These are phyloP conservation scores for Monosporascus sp. DNA, from an alignment of 2,329 filamentous ascomycete species.

Conservation along the genomic window DNA sequence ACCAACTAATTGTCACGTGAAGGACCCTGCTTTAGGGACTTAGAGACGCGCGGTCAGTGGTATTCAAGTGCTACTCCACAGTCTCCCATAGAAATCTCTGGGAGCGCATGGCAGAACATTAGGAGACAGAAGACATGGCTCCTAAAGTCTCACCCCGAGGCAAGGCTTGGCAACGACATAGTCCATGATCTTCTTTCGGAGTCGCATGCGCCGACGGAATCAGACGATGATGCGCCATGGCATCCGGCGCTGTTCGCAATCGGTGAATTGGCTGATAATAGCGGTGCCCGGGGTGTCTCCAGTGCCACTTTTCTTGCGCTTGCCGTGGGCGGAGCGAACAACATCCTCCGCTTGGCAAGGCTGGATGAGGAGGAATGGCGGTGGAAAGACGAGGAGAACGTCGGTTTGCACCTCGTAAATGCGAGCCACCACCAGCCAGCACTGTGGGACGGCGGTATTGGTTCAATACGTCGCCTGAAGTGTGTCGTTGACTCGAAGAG, in stretches of 20 bases:
- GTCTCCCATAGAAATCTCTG: constrained; percentile 2
- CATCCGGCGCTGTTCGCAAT: constrained; percentile 44
- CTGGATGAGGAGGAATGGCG: constrained; percentile 46
- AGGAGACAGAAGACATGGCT: constrained; percentile 40
- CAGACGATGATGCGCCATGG: constrained; percentile 3
- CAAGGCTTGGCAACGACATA: constrained; percentile 27
- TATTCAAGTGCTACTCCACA: constrained; percentile 6
- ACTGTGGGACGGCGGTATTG: constrained; percentile 49
- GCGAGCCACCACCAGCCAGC: constrained; percentile 37
- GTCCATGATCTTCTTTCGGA: constrained; percentile 18
- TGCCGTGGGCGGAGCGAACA: constrained; percentile 51
- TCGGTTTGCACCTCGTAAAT: constrained; percentile 43
- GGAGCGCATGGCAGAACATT: constrained; percentile 16
- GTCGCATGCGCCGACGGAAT: constrained; percentile 7
- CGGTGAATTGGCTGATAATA: constrained; percentile 47
- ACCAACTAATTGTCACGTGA: constrained; percentile 11
- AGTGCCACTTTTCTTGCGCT: constrained; percentile 38
- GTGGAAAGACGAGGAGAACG: constrained; percentile 45
- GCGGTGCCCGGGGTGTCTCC: constrained; percentile 17
- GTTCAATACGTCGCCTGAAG: constrained; percentile 47
- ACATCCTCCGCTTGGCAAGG: constrained; percentile 50
- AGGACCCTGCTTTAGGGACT: constrained; percentile 23
- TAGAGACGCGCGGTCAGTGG: constrained; percentile 20
- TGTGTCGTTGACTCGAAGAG: constrained; percentile 36
- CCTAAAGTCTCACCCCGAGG: constrained; percentile 45